A percentile compares a stretch with the other conserved stretches of the same genome.
These are phyloP conservation scores for Calonectria leucothoes DNA, from an alignment of 2,329 filamentous ascomycete genomes.

Conservation along the genomic window DNA sequence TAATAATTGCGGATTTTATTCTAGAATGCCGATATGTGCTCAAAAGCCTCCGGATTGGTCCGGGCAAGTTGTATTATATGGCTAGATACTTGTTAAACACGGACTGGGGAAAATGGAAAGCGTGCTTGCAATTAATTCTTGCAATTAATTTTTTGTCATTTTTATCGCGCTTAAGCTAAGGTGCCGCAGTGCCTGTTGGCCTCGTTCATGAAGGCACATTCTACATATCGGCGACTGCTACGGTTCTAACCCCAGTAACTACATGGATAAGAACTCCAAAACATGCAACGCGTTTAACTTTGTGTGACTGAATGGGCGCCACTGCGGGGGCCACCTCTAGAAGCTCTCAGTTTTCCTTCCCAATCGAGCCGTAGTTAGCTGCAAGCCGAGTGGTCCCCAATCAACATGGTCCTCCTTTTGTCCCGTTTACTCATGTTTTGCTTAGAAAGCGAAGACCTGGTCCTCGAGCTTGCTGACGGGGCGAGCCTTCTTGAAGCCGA, in stretches of 20 bases:
- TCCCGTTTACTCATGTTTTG: neutral
- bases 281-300: neutral
- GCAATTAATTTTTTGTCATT: constrained; percentile 12
- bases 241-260: neutral
- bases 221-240: neutral
- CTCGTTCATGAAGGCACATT: neutral
- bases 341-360: constrained; percentile 1
- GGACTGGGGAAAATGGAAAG: constrained; percentile 33
- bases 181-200: neutral
- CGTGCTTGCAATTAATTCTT: constrained; percentile 28
- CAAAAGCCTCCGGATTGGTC: constrained; percentile 18
- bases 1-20: neutral
- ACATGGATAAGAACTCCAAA: neutral
- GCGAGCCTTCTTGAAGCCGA: constrained; percentile 92
- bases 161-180: neutral
- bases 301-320: neutral
- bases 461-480: constrained; percentile 98
- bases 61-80: constrained; percentile 18
- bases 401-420: neutral
- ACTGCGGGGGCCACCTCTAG: neutral
- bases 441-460: constrained; percentile 92
- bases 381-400: neutral
- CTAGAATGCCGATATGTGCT: constrained; percentile 29
- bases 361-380: neutral
- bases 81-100: constrained; percentile 31